Evolutionary conservation across 164 flowering plant genomes (phyloP).

Genomic region (Stephania japonica): DNA sequence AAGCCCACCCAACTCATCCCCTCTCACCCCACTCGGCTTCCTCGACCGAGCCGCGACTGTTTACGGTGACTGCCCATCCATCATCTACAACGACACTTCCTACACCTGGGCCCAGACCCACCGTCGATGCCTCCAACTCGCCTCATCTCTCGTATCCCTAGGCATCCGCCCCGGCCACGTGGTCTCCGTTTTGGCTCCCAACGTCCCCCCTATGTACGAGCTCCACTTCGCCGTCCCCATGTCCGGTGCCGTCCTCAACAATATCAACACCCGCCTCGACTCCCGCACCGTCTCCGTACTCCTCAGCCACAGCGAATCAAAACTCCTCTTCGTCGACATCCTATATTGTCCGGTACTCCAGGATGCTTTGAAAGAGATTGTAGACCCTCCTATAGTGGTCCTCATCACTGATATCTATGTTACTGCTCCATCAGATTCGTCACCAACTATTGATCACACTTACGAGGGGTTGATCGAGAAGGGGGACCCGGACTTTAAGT

Average conservation of each 20-base stretch:
- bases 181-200: slow-evolving; percentile 32
- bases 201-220: slow-evolving; percentile 41
- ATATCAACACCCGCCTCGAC: slow-evolving; percentile 35
- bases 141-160: slow-evolving; percentile 23
- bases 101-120: too few species aligned
- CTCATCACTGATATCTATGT: slow-evolving; percentile 23
- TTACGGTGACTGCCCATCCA: too few species aligned
- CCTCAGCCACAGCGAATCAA: slow-evolving; percentile 27
- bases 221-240: too few species aligned
- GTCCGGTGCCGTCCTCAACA: slow-evolving; percentile 33
- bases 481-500: slow-evolving; percentile 34
- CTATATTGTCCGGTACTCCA: slow-evolving; percentile 15
- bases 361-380: slow-evolving; percentile 18
- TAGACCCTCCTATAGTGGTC: slow-evolving; percentile 19
- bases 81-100: too few species aligned
- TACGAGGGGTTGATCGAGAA: slow-evolving; percentile 29
- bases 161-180: slow-evolving; percentile 24
- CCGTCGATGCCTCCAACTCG: slow-evolving; percentile 29
- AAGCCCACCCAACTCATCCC: slow-evolving; percentile 24
- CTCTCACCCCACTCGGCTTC: slow-evolving; percentile 39
- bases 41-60: too few species aligned
- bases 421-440: background rate
- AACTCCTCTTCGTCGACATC: slow-evolving; percentile 24
- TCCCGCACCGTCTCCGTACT: slow-evolving; percentile 28
- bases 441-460: too few species aligned